Evolutionary conservation across 352 stramenopile species (phyloP).

Genomic region (Phytophthora vignae): DNA sequence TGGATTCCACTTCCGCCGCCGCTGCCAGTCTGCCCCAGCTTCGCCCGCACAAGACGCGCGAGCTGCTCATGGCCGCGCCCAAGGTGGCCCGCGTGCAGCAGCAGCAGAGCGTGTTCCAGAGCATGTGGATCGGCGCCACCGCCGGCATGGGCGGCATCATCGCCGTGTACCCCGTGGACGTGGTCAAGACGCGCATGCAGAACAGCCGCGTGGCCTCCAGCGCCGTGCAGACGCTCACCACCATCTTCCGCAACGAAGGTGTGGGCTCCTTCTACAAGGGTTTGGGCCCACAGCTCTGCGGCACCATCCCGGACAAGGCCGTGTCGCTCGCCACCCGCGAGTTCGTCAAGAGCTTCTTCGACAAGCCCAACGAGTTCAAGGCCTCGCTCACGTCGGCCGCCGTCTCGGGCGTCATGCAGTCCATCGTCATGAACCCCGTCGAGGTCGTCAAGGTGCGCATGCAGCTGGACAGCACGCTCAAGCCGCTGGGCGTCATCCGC

Average conservation of each 20-base stretch:
- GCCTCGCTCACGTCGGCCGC: constrained; percentile 79
- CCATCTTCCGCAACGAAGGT: constrained; percentile 70
- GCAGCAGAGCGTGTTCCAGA: constrained; percentile 75
- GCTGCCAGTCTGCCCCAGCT: constrained; percentile 29
- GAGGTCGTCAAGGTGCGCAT: constrained; percentile 88
- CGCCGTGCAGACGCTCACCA: constrained; percentile 61
- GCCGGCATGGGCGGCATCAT: constrained; percentile 85
- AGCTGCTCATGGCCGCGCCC: constrained; percentile 38
- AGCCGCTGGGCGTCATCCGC: constrained; percentile 56
- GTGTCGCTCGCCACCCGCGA: constrained; percentile 82
- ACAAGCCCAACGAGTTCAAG: constrained; percentile 73
- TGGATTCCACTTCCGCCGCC: constrained; percentile 16
- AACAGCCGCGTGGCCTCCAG: constrained; percentile 66
- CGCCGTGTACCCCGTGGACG: constrained; percentile 83
- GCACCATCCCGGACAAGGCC: constrained; percentile 84
- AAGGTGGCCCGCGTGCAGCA: constrained; percentile 40
- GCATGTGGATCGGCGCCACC: constrained; percentile 83
- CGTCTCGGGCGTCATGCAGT: constrained; percentile 73
- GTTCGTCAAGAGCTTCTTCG: constrained; percentile 82
- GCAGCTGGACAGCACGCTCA: constrained; percentile 82
- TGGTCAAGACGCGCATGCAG: constrained; percentile 90
- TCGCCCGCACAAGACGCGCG: constrained; percentile 43
- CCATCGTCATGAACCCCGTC: constrained; percentile 85
- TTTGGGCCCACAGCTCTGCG: constrained; percentile 71
- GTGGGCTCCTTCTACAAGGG: constrained; percentile 83